Evolutionary conservation across 495 filamentous ascomycete species (phyloP).

Genomic region (Hyaloscypha finlandica): DNA sequence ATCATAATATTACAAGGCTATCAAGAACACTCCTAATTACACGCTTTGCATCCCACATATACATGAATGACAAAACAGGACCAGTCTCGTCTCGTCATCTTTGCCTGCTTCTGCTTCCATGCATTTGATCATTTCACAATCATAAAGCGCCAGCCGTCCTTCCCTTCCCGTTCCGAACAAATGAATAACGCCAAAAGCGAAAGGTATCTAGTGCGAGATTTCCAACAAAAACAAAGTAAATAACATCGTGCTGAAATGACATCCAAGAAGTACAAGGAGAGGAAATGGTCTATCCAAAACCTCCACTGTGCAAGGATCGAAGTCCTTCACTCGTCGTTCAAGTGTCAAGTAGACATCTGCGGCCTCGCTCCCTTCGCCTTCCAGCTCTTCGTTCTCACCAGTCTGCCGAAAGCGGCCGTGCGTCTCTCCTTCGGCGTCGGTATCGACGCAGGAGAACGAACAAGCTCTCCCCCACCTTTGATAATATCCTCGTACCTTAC

Average conservation of each 20-base stretch:
- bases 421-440: background rate
- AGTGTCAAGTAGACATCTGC: background rate
- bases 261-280: background rate
- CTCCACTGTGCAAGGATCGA: background rate
- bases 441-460: background rate
- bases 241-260: background rate
- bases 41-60: background rate
- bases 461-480: background rate
- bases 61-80: background rate
- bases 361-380: background rate
- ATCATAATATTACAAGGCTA: too few species aligned
- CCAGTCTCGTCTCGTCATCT: background rate
- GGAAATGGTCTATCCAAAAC: background rate
- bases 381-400: background rate
- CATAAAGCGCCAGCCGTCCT: background rate
- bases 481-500: constrained; percentile 26
- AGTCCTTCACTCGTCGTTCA: background rate
- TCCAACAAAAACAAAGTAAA: background rate
- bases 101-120: background rate
- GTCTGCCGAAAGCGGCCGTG: background rate
- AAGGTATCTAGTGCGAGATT: background rate
- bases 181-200: background rate
- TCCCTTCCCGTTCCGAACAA: background rate
- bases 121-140: background rate
- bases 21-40: background rate